Percentiles rank a stretch among this genome's conserved stretches.
phyloP scores from a whole-genome alignment of 352 stramenopile genomes.

The Pseudoperonospora humuli region DNA sequence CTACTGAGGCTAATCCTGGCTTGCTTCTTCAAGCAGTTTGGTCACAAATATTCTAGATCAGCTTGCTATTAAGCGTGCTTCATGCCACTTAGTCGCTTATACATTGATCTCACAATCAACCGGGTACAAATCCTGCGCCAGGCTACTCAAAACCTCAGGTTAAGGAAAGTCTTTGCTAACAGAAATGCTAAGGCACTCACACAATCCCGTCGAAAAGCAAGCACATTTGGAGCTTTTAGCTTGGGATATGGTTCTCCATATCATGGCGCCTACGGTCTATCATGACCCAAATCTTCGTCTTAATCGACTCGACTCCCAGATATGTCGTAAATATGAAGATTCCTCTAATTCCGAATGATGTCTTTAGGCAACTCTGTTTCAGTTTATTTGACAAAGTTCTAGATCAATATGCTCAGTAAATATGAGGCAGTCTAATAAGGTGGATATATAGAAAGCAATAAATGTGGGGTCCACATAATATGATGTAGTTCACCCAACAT shows the following conservation, averaged over 20 bases:
- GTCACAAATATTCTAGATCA: background rate
- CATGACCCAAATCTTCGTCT: background rate
- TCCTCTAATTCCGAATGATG: background rate
- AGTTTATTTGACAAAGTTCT: background rate
- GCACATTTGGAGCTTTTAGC: background rate
- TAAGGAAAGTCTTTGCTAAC: background rate
- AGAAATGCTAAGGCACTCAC: background rate
- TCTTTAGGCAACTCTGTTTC: background rate
- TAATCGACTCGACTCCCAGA: background rate
- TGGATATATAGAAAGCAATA: too few species aligned
- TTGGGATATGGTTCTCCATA: background rate
- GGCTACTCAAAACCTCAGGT: background rate
- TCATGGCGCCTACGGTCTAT: background rate
- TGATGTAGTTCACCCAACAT: too few species aligned
- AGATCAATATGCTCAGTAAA: background rate
- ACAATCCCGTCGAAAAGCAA: background rate
- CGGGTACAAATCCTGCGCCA: background rate
- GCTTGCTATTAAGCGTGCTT: background rate
- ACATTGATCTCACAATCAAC: too few species aligned
- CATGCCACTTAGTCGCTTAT: background rate
- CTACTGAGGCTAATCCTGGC: background rate
- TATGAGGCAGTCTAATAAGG: background rate
- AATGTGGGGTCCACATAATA: slow-evolving; percentile 5
- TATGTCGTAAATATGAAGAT: background rate
- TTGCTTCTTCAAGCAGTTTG: background rate